These are phyloP conservation scores for Cavenderia fasciculata DNA, from an alignment of 78 protist species.

Conservation along the genomic window DNA sequence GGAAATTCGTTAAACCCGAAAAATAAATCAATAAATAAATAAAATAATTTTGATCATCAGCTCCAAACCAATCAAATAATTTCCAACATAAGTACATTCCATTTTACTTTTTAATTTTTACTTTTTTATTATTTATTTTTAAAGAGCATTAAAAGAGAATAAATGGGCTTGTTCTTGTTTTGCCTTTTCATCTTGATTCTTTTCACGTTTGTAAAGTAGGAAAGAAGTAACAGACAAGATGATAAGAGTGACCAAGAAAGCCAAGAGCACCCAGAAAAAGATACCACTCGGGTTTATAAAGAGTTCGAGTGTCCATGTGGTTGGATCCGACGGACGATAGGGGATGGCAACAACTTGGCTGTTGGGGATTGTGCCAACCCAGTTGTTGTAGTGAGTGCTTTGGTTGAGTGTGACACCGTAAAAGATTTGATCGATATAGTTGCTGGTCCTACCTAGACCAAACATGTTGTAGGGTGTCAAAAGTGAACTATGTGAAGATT, in stretches of 20 bases:
- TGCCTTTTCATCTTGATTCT: conserved; percentile 72
- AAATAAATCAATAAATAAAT: no score
- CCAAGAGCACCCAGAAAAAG: conserved; percentile 77
- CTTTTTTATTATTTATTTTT: background rate
- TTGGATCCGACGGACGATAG: conserved; percentile 36
- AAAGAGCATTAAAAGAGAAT: conserved; percentile 82
- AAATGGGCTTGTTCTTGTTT: conserved; percentile 75
- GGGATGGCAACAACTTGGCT: conserved; percentile 82
- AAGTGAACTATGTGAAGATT: conserved; percentile 52
- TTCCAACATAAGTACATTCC: no score
- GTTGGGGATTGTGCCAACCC: conserved; percentile 83
- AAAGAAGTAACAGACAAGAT: conserved; percentile 40
- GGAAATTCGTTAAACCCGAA: no score
- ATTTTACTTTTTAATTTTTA: conserved; percentile 1
- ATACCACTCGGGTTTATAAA: conserved; percentile 81
- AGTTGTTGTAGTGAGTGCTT: conserved; percentile 57
- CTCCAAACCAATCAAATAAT: no score
- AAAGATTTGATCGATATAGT: conserved; percentile 74
- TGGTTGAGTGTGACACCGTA: conserved; percentile 76
- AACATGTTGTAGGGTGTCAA: conserved; percentile 78
- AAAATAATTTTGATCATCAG: no score
- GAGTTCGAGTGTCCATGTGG: conserved; percentile 65
- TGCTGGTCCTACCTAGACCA: conserved; percentile 78
- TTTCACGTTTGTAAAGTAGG: conserved; percentile 59
- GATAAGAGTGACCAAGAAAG: conserved; percentile 59